phyloP scores from a whole-genome alignment of 345 rosid species.

The Syzygium jambos region DNA sequence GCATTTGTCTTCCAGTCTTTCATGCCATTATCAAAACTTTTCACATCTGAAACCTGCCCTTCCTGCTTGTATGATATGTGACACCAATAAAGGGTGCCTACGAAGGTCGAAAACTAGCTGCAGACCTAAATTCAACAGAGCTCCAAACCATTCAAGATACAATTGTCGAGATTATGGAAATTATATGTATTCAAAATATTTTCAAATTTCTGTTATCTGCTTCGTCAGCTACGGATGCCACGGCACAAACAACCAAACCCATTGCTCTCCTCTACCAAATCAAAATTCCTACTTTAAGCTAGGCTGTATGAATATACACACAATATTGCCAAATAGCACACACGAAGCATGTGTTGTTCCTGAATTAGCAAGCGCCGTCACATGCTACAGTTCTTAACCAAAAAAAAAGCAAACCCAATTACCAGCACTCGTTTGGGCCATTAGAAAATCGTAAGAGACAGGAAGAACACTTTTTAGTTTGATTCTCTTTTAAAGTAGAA shows the following conservation, averaged over 20 bases:
- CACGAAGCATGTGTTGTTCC: neutral
- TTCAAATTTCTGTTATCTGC: neutral
- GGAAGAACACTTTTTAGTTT: neutral
- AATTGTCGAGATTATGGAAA: neutral
- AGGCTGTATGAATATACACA: neutral
- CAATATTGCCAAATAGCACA: neutral
- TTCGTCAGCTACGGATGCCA: neutral
- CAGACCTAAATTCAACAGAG: neutral
- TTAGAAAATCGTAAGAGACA: neutral
- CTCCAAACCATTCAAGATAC: neutral
- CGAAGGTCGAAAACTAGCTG: neutral
- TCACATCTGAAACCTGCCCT: neutral
- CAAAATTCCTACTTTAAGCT: neutral
- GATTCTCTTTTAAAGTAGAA: neutral
- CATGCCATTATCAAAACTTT: neutral
- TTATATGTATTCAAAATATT: neutral
- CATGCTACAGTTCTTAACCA: neutral
- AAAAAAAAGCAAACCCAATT: neutral
- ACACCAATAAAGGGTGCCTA: neutral
- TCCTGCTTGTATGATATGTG: neutral
- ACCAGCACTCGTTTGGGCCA: neutral
- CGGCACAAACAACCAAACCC: neutral
- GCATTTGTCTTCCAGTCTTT: neutral
- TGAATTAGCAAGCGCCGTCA: neutral
- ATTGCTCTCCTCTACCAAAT: neutral